phyloP scores from a whole-genome alignment of 176 grass and related monocot species.

The Alopecurus myosuroides region DNA sequence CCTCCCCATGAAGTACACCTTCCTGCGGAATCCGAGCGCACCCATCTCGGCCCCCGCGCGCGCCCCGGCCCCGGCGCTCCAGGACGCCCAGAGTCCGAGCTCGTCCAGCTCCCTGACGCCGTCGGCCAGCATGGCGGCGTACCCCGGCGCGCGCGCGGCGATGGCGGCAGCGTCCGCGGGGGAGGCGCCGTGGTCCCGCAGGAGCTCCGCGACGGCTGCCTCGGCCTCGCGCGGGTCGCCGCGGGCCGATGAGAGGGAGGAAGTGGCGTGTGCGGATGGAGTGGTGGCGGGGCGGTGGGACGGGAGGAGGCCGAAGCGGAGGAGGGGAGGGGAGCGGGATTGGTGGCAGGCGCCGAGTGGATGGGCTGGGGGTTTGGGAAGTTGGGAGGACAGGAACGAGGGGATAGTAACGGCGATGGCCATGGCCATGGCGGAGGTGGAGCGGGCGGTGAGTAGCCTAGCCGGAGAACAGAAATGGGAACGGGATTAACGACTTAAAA shows the following conservation, averaged over 20 bases:
- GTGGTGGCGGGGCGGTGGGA: background rate
- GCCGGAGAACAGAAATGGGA: background rate
- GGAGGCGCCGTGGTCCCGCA: conserved; percentile 49
- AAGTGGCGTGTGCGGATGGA: background rate
- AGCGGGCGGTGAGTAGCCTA: background rate
- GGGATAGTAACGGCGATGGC: conserved; percentile 4
- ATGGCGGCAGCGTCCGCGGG: conserved; percentile 38
- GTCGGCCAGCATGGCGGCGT: conserved; percentile 65
- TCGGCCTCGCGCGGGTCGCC: conserved; percentile 26
- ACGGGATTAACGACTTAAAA: no score
- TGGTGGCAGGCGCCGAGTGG: background rate
- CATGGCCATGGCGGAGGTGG: conserved; percentile 23
- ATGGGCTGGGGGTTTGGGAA: background rate
- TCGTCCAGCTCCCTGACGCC: conserved; percentile 71
- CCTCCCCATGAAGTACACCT: conserved; percentile 86
- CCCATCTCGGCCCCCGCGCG: conserved; percentile 30
- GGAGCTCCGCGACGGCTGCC: conserved; percentile 45
- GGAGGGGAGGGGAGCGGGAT: background rate
- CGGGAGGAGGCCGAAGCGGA: background rate
- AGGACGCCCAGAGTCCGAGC: conserved; percentile 69
- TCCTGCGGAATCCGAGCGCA: conserved; percentile 59
- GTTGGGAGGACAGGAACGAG: background rate
- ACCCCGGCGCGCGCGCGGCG: conserved; percentile 42
- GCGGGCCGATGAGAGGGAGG: background rate
- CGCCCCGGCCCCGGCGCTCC: conserved; percentile 37